These are phyloP conservation scores for Ogataea salicorniae DNA, from an alignment of 805 yeast genomes.

Conservation along the genomic window DNA sequence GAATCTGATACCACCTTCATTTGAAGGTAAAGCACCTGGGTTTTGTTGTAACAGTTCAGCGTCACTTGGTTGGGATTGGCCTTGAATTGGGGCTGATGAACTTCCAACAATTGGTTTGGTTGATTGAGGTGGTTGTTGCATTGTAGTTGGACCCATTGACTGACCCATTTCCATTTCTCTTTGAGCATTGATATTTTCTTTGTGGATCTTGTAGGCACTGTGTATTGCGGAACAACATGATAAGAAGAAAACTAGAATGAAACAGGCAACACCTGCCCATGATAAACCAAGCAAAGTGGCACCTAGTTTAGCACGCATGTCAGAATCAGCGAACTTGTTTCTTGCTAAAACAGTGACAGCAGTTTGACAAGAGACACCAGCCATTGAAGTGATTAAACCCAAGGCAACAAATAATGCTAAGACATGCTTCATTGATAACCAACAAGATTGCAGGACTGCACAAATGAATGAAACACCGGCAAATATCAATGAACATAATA, in stretches of 20 bases:
- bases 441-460: slow-evolving; percentile 51
- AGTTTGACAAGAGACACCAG: slow-evolving; percentile 67
- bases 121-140: slow-evolving; percentile 19
- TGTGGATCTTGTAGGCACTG: slow-evolving; percentile 47
- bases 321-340: slow-evolving; percentile 53
- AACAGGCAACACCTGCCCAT: slow-evolving; percentile 64
- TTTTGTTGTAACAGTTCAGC: not conserved
- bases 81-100: not conserved
- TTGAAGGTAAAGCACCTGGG: slow-evolving; percentile 25
- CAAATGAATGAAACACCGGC: slow-evolving; percentile 57
- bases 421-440: slow-evolving; percentile 48
- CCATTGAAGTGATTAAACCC: slow-evolving; percentile 50
- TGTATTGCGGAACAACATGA: slow-evolving; percentile 47
- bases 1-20: slow-evolving; percentile 65
- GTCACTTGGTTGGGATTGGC: not conserved
- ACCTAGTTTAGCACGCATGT: slow-evolving; percentile 46
- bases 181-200: slow-evolving; percentile 32
- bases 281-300: slow-evolving; percentile 53
- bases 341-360: slow-evolving; percentile 75
- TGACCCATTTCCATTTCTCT: slow-evolving; percentile 6
- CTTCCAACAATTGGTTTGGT: slow-evolving; percentile 5
- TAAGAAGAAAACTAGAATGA: slow-evolving; percentile 45
- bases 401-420: slow-evolving; percentile 46
- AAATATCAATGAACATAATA: slow-evolving; percentile 55
- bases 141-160: slow-evolving; percentile 7